Conservation (phyloP, 805 yeast genomes). For the Limtongia smithiae region DNA sequence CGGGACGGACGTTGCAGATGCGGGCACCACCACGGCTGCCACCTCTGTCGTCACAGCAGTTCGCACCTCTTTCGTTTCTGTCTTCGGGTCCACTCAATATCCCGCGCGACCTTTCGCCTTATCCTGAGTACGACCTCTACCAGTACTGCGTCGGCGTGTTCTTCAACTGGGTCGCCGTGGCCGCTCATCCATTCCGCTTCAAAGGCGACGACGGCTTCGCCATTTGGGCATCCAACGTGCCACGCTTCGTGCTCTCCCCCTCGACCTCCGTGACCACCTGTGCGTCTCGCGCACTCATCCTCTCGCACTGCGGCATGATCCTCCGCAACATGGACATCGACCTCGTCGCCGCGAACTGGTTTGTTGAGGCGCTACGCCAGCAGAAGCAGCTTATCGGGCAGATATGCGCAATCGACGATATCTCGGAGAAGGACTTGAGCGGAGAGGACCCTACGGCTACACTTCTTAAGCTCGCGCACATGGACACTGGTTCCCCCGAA, state of each 20-base stretch:
- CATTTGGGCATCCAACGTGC: slow-evolving; percentile 7
- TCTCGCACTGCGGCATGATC: slow-evolving; percentile 8
- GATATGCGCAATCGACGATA: no score
- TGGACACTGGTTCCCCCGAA: no score
- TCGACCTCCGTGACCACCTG: slow-evolving; percentile 9
- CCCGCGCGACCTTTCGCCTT: slow-evolving; percentile 8
- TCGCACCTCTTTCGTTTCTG: neutral
- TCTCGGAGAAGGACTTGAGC: no score
- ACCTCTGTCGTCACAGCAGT: no score
- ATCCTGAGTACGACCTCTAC: slow-evolving; percentile 20
- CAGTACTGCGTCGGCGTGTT: slow-evolving; percentile 9
- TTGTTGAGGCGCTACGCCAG: slow-evolving; percentile 6
- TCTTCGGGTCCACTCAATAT: neutral
- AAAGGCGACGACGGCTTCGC: neutral
- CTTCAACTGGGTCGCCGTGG: neutral
- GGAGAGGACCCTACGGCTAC: no score
- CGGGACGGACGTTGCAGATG: no score
- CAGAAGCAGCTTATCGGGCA: slow-evolving; percentile 13
- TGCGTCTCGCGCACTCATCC: slow-evolving; percentile 12
- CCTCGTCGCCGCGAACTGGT: slow-evolving; percentile 13
- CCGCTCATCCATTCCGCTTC: neutral
- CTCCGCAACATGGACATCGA: slow-evolving; percentile 2
- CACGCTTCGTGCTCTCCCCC: slow-evolving; percentile 12
- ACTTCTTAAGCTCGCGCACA: no score
- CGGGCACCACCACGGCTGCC: no score